Conservation (phyloP, 2,329 filamentous ascomycete species). For the Ceratocystiopsis brevicomis region DNA sequence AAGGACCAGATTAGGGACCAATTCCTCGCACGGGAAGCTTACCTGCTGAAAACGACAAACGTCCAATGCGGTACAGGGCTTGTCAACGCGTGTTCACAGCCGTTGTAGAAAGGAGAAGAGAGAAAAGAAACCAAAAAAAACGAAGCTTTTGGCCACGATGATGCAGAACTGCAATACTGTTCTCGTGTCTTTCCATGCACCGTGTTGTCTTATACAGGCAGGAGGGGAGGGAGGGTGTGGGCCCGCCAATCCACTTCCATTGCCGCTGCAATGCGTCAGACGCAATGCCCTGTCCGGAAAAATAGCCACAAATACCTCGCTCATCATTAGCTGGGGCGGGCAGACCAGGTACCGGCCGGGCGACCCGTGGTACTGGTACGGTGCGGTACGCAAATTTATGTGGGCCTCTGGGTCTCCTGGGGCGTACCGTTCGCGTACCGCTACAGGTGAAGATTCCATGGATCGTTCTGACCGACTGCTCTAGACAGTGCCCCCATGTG, state of each 20-base stretch:
- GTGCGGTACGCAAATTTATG: neutral
- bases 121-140: neutral
- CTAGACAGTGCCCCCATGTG: too few species aligned
- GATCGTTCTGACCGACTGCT: too few species aligned
- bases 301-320: constrained; percentile 6
- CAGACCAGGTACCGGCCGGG: too few species aligned
- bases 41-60: too few species aligned
- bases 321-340: constrained; percentile 7
- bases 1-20: too few species aligned
- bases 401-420: neutral
- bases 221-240: constrained; percentile 1
- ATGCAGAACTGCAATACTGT: constrained; percentile 1
- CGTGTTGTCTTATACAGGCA: neutral
- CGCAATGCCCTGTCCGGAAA: neutral
- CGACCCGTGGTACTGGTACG: neutral
- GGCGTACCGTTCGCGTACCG: neutral
- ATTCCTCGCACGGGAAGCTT: too few species aligned
- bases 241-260: constrained; percentile 2
- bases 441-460: neutral
- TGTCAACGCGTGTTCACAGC: too few species aligned
- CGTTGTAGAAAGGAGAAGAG: neutral
- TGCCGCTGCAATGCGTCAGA: constrained; percentile 4
- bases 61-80: too few species aligned
- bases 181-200: constrained; percentile 2
- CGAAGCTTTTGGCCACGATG: constrained; percentile 3